Conservation (phyloP, 352 stramenopile genomes). For the Phytopythium helicoides region DNA sequence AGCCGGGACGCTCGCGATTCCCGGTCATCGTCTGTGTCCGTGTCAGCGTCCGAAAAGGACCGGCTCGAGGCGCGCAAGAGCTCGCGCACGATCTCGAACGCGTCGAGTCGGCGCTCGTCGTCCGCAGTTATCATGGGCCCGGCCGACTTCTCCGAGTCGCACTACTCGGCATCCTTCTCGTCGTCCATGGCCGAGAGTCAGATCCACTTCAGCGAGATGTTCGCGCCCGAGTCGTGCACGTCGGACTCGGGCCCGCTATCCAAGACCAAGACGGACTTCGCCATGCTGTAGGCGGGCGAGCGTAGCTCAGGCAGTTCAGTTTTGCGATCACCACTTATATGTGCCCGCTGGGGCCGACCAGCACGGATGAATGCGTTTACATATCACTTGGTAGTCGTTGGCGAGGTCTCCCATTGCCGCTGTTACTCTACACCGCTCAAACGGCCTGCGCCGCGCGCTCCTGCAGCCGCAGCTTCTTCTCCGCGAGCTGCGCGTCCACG, state of each 20-base stretch:
- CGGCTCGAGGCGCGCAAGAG: constrained; percentile 22
- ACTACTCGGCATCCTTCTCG: constrained; percentile 29
- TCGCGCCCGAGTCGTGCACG: constrained; percentile 27
- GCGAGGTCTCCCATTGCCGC: no score
- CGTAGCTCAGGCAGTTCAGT: neutral
- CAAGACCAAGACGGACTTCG: constrained; percentile 45
- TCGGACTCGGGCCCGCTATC: constrained; percentile 36
- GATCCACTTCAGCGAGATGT: constrained; percentile 75
- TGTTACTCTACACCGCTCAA: no score
- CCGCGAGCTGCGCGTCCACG: constrained; percentile 45
- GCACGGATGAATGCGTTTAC: neutral
- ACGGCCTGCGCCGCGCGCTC: no score
- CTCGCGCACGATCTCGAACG: constrained; percentile 13
- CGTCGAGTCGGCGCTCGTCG: constrained; percentile 39
- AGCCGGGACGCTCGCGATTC: constrained; percentile 32
- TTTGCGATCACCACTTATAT: neutral
- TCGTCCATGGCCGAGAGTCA: constrained; percentile 46
- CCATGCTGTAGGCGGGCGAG: constrained; percentile 37
- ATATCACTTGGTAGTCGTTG: no score
- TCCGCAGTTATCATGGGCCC: constrained; percentile 34
- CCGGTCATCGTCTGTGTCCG: constrained; percentile 47
- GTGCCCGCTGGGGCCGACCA: constrained; percentile 1
- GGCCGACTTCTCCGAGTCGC: constrained; percentile 17
- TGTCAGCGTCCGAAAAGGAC: constrained; percentile 16
- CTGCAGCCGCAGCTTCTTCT: constrained; percentile 55